Evolutionary conservation across 345 rosid species (phyloP), one percentile per base, ranked within the genome.

Genomic region (Eucalyptus marginata): DNA sequence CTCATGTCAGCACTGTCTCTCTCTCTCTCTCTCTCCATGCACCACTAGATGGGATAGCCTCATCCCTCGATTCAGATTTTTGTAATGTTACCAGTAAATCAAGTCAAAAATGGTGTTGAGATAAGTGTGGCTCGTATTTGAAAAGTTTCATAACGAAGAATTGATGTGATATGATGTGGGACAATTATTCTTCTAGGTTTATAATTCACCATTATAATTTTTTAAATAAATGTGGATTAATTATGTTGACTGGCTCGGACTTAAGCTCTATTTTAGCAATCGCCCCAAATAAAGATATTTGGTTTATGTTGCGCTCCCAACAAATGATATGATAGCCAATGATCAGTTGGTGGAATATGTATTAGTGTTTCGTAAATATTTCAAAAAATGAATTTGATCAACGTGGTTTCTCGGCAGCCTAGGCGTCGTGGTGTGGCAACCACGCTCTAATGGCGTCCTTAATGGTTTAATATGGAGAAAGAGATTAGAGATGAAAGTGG

Each of bases 401-500:
- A 8, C 0, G 3, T 3, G 0, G 1, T 29, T 64, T 29, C 17
- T 15, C 0, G 9, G 11, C 1, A 0, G 3, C 40, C 10, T 2
- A n/a, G 5, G 20, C 0, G 1, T 0, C 0, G 3, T 66, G 6
- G 40, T 7, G 40, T n/a, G 4, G 40, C 40, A n/a, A 4, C 4
- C 8, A n/a, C 3, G 17, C 15, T 62, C 9, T 29, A 8, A 29
- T 7, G 9, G 3, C 5, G 0, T 0, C 17, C 71, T 64, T 29
- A 12, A 1, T 13, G 15, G 36, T 29, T 64, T 8, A 7, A 64
- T 64, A 0, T 7, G 10, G 4, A 64, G 18, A 64, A 29, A 29
- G 18, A 13, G 9, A 62, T 2, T 31, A 11, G 2, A 62, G 36
- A 62, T 29, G 71, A 62, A 64, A 64, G 18, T 29, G 5, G 3